Conservation (phyloP, 2,329 filamentous ascomycete genomes). For the Fusarium nygamai region DNA sequence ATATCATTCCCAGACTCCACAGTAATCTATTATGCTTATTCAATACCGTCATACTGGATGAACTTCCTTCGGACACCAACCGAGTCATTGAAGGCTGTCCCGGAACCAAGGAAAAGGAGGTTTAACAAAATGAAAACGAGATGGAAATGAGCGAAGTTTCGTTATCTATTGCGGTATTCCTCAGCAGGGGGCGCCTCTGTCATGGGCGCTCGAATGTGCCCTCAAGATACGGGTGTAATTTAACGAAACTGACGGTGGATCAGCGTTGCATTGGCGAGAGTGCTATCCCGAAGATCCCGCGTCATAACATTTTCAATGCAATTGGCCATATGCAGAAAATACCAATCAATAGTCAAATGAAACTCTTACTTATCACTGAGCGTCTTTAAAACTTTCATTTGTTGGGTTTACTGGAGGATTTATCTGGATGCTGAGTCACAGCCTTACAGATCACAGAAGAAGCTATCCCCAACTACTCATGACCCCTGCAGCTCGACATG, state of each 20-base stretch:
- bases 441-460: not conserved
- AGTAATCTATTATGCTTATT: not conserved
- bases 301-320: not conserved
- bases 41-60: not conserved
- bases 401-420: not conserved
- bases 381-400: fast-evolving
- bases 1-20: not conserved
- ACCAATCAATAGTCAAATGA: not conserved
- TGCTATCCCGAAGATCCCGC: not conserved
- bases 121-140: not conserved
- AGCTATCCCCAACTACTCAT: not conserved
- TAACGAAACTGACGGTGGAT: not conserved
- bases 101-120: not conserved
- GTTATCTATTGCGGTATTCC: not conserved
- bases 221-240: not conserved
- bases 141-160: not conserved
- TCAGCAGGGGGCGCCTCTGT: not conserved
- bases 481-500: not conserved
- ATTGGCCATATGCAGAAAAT: not conserved
- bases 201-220: conserved; percentile 15
- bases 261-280: not conserved
- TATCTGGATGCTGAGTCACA: too few relatives aligned
- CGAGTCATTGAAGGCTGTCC: not conserved
- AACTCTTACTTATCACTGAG: fast-evolving
- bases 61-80: not conserved